These are phyloP conservation scores for Thymus mandschuricus DNA, from an alignment of 257 asterid genomes.

Conservation along the genomic window DNA sequence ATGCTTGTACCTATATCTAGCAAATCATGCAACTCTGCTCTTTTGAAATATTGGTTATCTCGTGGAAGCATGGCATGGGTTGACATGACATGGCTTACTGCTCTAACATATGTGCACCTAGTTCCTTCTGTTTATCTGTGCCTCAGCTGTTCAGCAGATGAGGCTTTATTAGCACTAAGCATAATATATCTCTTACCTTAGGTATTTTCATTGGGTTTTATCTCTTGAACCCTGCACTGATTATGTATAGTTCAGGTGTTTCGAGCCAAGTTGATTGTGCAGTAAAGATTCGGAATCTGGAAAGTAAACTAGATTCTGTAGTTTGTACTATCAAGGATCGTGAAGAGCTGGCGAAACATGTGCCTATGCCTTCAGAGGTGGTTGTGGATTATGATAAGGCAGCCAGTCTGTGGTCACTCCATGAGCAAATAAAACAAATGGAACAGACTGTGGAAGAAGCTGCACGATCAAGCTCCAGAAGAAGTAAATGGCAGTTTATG, in stretches of 20 bases:
- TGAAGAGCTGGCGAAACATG: slow-evolving; percentile 90
- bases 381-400: slow-evolving; percentile 98
- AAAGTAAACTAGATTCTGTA: slow-evolving; percentile 80
- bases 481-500: slow-evolving; percentile 99
- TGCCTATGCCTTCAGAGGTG: slow-evolving; percentile 94
- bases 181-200: slow-evolving; percentile 8
- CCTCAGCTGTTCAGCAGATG: background rate
- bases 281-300: slow-evolving; percentile 89
- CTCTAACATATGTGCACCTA: background rate
- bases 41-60: background rate
- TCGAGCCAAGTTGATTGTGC: slow-evolving; percentile 99
- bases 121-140: background rate
- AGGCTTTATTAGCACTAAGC: slow-evolving; percentile 6
- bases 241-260: slow-evolving; percentile 62
- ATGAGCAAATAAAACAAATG: slow-evolving; percentile 94
- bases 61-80: slow-evolving; percentile 13
- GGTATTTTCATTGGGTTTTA: background rate
- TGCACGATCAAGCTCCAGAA: slow-evolving; percentile 89
- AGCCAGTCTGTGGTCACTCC: slow-evolving; percentile 93
- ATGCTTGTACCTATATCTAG: background rate
- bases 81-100: background rate
- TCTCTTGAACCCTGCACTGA: slow-evolving; percentile 14
- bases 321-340: slow-evolving; percentile 98
- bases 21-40: background rate
- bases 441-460: slow-evolving; percentile 91